Conservation (phyloP, 139 green algal species). For the Chlamydomonas sphaeroides region DNA sequence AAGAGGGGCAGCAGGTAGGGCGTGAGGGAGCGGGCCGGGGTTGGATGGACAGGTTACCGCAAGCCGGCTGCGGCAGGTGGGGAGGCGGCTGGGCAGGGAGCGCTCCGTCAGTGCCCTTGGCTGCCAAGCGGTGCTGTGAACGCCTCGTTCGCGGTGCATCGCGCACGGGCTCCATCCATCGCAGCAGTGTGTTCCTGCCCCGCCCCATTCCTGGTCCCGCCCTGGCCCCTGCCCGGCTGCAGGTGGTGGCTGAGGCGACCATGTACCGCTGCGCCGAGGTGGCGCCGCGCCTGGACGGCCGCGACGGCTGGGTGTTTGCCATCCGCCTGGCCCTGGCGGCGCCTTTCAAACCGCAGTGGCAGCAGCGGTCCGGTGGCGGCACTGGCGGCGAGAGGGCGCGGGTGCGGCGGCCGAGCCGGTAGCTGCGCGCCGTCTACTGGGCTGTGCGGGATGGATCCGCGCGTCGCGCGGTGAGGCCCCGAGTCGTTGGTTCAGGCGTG, state of each 20-base stretch:
- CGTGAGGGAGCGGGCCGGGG: not conserved
- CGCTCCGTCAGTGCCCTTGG: not conserved
- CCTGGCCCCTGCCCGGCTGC: not conserved
- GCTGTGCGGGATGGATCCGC: too few species aligned
- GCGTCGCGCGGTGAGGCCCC: too few species aligned
- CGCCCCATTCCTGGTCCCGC: not conserved
- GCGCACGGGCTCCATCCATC: too few species aligned
- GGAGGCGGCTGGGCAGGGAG: too few species aligned
- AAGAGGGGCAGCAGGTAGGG: constrained; percentile 25
- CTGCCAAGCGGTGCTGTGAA: too few species aligned
- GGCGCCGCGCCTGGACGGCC: constrained; percentile 14
- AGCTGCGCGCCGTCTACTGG: too few species aligned
- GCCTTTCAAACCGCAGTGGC: not conserved
- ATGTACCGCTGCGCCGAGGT: constrained; percentile 1
- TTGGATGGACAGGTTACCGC: not conserved
- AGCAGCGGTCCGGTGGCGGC: too few species aligned
- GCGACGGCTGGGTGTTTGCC: constrained; percentile 28
- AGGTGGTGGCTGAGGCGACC: constrained; percentile 23
- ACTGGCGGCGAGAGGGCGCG: too few species aligned
- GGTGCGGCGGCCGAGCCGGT: too few species aligned
- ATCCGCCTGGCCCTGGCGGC: not conserved
- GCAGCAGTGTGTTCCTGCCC: not conserved
- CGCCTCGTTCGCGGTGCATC: too few species aligned
- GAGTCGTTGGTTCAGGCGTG: too few species aligned
- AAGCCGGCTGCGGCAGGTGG: too few species aligned